Conservation (phyloP, 768 basidiomycete genomes). For the Kwoniella bestiolae region DNA sequence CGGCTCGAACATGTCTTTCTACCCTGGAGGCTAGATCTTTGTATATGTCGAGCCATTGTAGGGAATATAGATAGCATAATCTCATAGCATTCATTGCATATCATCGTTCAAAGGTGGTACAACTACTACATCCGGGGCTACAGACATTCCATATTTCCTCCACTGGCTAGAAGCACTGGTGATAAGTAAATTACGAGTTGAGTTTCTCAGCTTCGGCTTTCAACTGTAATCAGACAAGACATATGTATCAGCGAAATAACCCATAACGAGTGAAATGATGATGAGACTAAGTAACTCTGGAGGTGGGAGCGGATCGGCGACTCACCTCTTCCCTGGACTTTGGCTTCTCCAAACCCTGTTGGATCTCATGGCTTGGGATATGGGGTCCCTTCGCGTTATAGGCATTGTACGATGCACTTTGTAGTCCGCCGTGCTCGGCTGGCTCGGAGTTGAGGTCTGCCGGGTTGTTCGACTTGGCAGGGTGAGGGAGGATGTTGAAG, state of each 20-base stretch:
- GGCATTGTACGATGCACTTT: conserved; percentile 48
- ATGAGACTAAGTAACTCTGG: neutral
- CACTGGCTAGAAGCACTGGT: neutral
- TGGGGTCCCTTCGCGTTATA: conserved; percentile 53
- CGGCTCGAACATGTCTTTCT: too few species aligned
- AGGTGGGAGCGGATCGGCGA: neutral
- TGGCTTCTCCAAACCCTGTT: conserved; percentile 53
- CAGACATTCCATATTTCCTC: neutral
- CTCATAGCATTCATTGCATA: conserved; percentile 9
- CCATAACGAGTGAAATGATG: neutral
- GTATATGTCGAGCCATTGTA: too few species aligned
- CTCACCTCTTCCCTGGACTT: conserved; percentile 57
- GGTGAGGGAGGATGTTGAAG: conserved; percentile 57
- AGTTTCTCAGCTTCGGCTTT: conserved; percentile 50
- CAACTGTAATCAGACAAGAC: conserved; percentile 24
- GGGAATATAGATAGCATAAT: neutral
- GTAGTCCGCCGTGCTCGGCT: conserved; percentile 47
- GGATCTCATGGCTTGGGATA: conserved; percentile 43
- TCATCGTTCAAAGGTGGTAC: conserved; percentile 1
- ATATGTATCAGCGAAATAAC: conserved; percentile 8
- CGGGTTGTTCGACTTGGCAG: conserved; percentile 57
- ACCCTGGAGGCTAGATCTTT: too few species aligned
- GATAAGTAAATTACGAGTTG: conserved; percentile 33
- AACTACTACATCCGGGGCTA: neutral
- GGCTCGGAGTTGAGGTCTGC: conserved; percentile 53